Base-by-base conservation (phyloP, 495 filamentous ascomycete genomes). In the Oidiodendron maius region DNA sequence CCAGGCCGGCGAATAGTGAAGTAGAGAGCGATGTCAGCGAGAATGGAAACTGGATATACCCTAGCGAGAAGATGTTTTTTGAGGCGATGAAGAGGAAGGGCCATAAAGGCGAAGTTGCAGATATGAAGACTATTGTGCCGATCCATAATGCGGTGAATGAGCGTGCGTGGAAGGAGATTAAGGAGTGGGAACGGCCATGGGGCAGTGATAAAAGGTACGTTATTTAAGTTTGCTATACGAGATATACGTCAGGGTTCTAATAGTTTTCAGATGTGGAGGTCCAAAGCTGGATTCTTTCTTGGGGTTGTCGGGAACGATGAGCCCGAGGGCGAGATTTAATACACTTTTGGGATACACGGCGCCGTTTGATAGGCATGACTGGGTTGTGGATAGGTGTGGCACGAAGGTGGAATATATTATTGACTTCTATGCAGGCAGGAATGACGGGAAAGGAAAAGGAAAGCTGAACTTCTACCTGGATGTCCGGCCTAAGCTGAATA, bases 131-230 rank as follows among this genome's bases (percentile, higher is more conserved):
- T 18, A 89, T 97, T 23, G 91, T 97, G 40, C 93, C 93, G 1
- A 96, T 98, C 61, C 93, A 98, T 66, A 98, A 98, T 64, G 93
- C 93, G 43, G 93, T 98, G 60, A 93, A 91, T 67, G 87, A 93
- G 72, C 77, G 86, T 40, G 87, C 87, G 2, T 93, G 87, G 87
- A 70, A 77, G 45, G 83, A 91, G 70, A 93, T 93, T 46, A 75
- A 84, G 50, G 71, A 72, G 28, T 97, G 93, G 93, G 93, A 98
- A 68, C 70, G 66, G 22, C 81, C 78, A 0, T 80, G 75, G 64
- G 61, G 80, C 46, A 53, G 66, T 57, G 56, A 80, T 58, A 56
- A 77, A 74, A 74, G 72, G 58, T 61, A 51, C 18, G 48, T 46
- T 22, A 44, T 16, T 34, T 21, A 20, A 11, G 17, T 15, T 39